Evolutionary conservation across 345 rosid genomes (phyloP).

Genomic region (Rhodomyrtus tomentosa): DNA sequence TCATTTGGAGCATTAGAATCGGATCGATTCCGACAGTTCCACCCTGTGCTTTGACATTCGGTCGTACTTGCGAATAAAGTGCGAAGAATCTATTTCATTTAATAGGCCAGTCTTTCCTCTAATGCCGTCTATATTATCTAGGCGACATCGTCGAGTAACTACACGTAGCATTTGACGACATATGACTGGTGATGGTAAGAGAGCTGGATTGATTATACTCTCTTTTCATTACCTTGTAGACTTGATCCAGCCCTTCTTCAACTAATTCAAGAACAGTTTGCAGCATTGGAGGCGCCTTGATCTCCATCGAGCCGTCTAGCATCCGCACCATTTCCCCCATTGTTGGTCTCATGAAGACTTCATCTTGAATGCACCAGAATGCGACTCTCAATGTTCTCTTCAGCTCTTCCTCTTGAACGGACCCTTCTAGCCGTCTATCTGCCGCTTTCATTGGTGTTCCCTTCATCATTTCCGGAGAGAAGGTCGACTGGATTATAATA

Average conservation of each 20-base stretch:
- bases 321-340: constrained; percentile 74
- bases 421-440: constrained; percentile 32
- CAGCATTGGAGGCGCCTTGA: constrained; percentile 67
- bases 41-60: background rate
- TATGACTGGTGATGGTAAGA: constrained; percentile 26
- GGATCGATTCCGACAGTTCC: background rate
- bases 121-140: constrained; percentile 19
- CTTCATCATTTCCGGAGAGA: constrained; percentile 29
- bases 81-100: background rate
- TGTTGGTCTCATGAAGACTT: constrained; percentile 45
- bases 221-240: constrained; percentile 75
- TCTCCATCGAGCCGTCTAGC: constrained; percentile 45
- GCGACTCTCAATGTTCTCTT: constrained; percentile 43
- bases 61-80: background rate
- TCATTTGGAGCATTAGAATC: background rate
- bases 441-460: constrained; percentile 38
- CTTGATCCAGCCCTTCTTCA: constrained; percentile 81
- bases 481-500: background rate
- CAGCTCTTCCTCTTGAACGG: constrained; percentile 48
- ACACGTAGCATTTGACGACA: constrained; percentile 64
- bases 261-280: constrained; percentile 67
- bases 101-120: background rate
- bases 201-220: constrained; percentile 49
- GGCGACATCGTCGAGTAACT: constrained; percentile 92
- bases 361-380: constrained; percentile 76